Percentiles rank a stretch among this genome's conserved stretches.
Evolutionary conservation across 371 early-diverging fungal genomes (phyloP).

Genomic region (Mucor piriformis): DNA sequence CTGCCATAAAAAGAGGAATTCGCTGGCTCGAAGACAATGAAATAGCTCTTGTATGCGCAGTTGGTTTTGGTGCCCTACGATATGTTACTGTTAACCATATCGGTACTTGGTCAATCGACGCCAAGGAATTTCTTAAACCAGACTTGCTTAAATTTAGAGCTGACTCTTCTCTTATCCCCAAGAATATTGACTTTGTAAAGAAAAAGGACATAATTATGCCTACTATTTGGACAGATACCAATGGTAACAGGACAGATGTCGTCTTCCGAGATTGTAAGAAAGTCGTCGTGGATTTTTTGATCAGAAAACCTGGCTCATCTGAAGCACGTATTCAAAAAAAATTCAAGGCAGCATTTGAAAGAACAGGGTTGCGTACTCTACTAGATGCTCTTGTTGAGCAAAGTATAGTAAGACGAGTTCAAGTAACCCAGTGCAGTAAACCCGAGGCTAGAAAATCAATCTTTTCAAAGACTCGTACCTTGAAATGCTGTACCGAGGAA

Average conservation of each 20-base stretch:
- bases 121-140: neutral
- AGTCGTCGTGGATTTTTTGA: conserved; percentile 21
- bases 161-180: too few species aligned
- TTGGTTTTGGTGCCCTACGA: conserved; percentile 30
- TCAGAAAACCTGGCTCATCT: conserved; percentile 37
- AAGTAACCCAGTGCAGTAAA: neutral
- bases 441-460: neutral
- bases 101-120: conserved; percentile 18
- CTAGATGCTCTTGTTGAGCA: conserved; percentile 23
- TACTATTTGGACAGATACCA: conserved; percentile 36
- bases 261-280: conserved; percentile 24
- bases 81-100: conserved; percentile 23
- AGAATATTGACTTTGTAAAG: too few species aligned
- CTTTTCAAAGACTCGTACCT: conserved; percentile 1
- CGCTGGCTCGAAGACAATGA: neutral
- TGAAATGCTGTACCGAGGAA: neutral
- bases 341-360: conserved; percentile 6
- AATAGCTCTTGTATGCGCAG: conserved; percentile 17
- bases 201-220: conserved; percentile 21
- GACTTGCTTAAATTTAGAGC: too few species aligned
- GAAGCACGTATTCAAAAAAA: conserved; percentile 21
- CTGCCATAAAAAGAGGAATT: conserved; percentile 18
- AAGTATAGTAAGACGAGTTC: neutral
- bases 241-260: conserved; percentile 22
- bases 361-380: conserved; percentile 28